Evolutionary conservation across 768 basidiomycete species (phyloP), one percentile per base, ranked within the genome.

Genomic region (Rhodotorula diobovata): DNA sequence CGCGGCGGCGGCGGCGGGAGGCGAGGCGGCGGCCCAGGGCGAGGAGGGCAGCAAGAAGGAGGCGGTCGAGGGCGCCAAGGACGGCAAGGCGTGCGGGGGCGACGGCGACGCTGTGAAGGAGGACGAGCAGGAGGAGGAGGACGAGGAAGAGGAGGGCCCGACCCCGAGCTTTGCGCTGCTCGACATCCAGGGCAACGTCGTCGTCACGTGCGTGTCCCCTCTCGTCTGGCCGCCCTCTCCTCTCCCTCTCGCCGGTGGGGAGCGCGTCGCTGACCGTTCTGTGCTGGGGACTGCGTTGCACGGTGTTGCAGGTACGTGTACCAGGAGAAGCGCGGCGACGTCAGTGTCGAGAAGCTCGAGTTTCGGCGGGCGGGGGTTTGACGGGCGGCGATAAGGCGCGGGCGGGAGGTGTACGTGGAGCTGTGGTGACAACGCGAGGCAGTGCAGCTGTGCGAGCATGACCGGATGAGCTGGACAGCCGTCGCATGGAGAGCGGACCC

Each of bases 131-230:
- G 45, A 46, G 30, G 59, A 50, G 35, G 53, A 32, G n/a, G 57
- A 54, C 45, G 53, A 46, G 28, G 45, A 37, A 14, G 56, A 45
- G 28, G 58, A 54, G 8, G 91, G 92, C 39, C 88, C 90, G 5
- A 92, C 86, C 4, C 95, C 96, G 1, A 93, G 92, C 5, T 99
- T 99, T 78, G 96, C 96, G 1, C 82, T 98, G 56, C 92, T 99
- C 89, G 96, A 98, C 79, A 89, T 99, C 46, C 96, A 99, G 81
- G 96, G 96, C 10, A 87, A 91, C 5, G 92, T 95, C 16, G 90
- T 99, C 45, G 93, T 96, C 37, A 98, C 95, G 5, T 98, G 96
- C 78, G 93, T 98, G 6, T 2, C 2, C 28, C 23, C n/a, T 43
- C 34, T 28, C 60, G 18, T 34, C 20, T 8, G 7, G 11, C 7